Percentiles rank a stretch among this genome's conserved stretches.
These are phyloP conservation scores for Chenopodium berlandieri DNA, from an alignment of 148 eudicot genomes.

Conservation along the genomic window DNA sequence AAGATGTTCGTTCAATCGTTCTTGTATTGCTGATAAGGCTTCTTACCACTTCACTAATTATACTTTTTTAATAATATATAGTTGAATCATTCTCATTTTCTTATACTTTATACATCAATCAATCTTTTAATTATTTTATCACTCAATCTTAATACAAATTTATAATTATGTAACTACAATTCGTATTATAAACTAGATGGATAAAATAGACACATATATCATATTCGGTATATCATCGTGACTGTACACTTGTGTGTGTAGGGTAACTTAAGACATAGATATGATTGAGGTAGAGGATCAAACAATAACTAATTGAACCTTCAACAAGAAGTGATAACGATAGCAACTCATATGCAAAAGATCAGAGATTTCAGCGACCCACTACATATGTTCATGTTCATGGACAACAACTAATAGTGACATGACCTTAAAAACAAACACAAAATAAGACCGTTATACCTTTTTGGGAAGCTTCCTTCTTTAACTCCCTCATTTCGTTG, in stretches of 20 bases:
- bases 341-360: neutral
- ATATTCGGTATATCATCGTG: no score
- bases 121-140: no score
- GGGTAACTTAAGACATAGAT: neutral
- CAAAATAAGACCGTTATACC: conserved; percentile 1
- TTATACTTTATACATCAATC: no score
- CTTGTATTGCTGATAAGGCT: no score
- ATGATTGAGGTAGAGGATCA: neutral
- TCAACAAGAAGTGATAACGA: conserved; percentile 1
- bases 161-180: no score
- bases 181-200: no score
- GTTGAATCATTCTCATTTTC: no score
- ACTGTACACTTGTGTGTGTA: neutral
- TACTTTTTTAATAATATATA: no score
- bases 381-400: neutral
- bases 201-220: no score
- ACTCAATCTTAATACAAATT: no score
- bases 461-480: conserved; percentile 26
- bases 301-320: neutral
- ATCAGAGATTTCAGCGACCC: neutral
- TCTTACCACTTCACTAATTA: no score
- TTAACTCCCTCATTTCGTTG: neutral
- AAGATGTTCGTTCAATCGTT: no score
- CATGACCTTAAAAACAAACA: neutral
- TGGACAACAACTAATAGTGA: neutral